Conservation (phyloP, 108 stramenopile genomes). For the Discostella pseudostelligera region DNA sequence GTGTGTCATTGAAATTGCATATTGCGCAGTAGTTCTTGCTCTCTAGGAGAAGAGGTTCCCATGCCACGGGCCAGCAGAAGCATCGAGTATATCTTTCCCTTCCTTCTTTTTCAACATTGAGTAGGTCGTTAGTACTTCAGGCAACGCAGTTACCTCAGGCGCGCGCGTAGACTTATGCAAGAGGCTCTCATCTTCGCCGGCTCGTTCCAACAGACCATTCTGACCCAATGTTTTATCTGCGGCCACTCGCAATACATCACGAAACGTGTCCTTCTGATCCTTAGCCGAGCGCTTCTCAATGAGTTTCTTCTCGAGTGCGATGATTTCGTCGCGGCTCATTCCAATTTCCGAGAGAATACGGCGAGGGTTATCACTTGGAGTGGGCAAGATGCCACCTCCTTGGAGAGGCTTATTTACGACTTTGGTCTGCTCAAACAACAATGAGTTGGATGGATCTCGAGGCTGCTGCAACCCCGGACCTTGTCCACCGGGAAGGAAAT, state of each 20-base stretch:
- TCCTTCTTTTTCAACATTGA: slow-evolving; percentile 57
- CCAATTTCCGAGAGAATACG: slow-evolving; percentile 69
- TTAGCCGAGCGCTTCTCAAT: slow-evolving; percentile 76
- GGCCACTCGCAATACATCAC: slow-evolving; percentile 73
- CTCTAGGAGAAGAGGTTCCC: slow-evolving; percentile 26
- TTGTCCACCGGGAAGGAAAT: slow-evolving; percentile 82
- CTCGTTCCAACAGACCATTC: slow-evolving; percentile 59
- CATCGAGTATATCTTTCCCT: slow-evolving; percentile 17
- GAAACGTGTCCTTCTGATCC: slow-evolving; percentile 82
- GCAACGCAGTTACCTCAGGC: slow-evolving; percentile 54
- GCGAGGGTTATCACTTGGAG: slow-evolving; percentile 72
- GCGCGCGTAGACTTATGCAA: slow-evolving; percentile 49
- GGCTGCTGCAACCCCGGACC: slow-evolving; percentile 73
- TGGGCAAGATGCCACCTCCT: slow-evolving; percentile 81
- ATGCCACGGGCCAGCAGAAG: slow-evolving; percentile 38
- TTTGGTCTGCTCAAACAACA: slow-evolving; percentile 74
- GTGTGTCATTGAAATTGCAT: too few relatives aligned
- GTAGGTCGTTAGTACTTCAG: slow-evolving; percentile 76
- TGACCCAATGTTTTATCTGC: slow-evolving; percentile 67
- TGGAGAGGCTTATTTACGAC: slow-evolving; percentile 70
- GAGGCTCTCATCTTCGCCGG: slow-evolving; percentile 66
- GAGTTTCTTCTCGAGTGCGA: slow-evolving; percentile 61
- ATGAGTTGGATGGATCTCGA: slow-evolving; percentile 28
- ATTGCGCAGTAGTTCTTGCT: too few relatives aligned
- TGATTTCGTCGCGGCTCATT: slow-evolving; percentile 49